Evolutionary conservation across 2,329 filamentous ascomycete genomes (phyloP).

Genomic region (Aspergillus brunneoviolaceus): DNA sequence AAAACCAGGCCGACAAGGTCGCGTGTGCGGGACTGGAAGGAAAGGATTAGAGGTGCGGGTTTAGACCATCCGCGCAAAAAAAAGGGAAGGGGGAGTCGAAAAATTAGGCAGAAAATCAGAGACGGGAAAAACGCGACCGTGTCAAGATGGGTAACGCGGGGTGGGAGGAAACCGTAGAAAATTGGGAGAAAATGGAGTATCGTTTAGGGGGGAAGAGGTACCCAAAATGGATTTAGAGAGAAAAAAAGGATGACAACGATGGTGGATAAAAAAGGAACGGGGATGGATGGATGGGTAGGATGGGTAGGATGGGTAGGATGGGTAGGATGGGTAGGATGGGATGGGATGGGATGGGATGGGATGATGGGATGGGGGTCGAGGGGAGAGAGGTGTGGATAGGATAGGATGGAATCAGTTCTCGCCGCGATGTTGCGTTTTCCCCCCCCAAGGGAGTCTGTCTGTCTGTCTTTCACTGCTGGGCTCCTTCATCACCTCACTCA

Average conservation of each 20-base stretch:
- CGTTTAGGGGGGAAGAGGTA: neutral
- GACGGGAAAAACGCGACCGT: conserved; percentile 8
- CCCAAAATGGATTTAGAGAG: neutral
- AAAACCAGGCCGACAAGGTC: neutral
- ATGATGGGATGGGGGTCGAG: too few species aligned
- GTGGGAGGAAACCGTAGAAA: neutral
- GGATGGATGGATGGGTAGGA: neutral
- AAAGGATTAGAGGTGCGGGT: conserved; percentile 16
- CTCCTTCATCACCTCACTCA: neutral
- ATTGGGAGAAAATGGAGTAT: neutral
- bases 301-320: neutral
- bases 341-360: neutral
- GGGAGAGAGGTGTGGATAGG: neutral
- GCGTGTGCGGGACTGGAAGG: neutral
- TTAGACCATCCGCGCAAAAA: conserved; percentile 26
- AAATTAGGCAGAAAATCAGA: conserved; percentile 7
- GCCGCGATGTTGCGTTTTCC: too few species aligned
- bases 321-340: neutral
- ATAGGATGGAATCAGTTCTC: neutral
- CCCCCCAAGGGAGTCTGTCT: too few species aligned
- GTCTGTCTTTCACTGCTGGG: neutral
- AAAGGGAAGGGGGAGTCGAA: conserved; percentile 16
- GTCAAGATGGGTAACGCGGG: neutral
- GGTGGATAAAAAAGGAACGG: neutral
- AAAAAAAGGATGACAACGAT: neutral